Conservation (phyloP, 164 flowering plant genomes). For the Macadamia tetraphylla region DNA sequence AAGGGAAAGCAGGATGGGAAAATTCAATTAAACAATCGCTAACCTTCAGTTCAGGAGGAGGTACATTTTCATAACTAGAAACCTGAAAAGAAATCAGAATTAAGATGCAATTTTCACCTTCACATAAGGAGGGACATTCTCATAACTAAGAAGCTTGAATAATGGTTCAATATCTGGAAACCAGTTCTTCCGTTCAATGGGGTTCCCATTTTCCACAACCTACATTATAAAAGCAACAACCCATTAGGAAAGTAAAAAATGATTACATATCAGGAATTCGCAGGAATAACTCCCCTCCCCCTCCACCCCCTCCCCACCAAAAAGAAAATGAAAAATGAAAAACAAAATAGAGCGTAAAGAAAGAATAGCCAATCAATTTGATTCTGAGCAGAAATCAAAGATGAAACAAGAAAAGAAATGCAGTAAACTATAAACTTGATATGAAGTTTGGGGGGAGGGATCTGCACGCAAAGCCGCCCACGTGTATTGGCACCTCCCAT, state of each 20-base stretch:
- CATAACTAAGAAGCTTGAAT: conserved; percentile 94
- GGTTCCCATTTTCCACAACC: conserved; percentile 90
- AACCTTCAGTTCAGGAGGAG: not conserved
- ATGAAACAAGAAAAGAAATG: too few relatives aligned
- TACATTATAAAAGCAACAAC: conserved; percentile 18
- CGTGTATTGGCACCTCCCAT: too few relatives aligned
- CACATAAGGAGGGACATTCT: conserved; percentile 92
- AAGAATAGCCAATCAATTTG: too few relatives aligned
- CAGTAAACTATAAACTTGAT: too few relatives aligned
- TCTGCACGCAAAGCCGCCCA: too few relatives aligned
- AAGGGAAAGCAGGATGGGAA: not conserved
- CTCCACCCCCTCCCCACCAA: not conserved
- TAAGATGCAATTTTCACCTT: conserved; percentile 47
- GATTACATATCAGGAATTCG: too few relatives aligned
- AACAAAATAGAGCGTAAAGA: too few relatives aligned
- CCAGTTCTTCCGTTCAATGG: conserved; percentile 77
- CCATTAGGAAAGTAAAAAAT: not conserved
- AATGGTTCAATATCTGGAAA: conserved; percentile 95
- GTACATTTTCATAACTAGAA: not conserved
- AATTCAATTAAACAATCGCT: not conserved
- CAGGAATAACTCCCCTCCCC: not conserved
- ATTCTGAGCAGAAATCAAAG: too few relatives aligned
- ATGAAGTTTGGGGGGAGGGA: too few relatives aligned
- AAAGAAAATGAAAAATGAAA: not conserved
- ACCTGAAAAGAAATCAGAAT: conserved; percentile 5